A percentile compares a stretch with the other conserved stretches of the same genome.
Conservation (phyloP, 1,139 yeast genomes). For the Scheffersomyces stambukii region DNA sequence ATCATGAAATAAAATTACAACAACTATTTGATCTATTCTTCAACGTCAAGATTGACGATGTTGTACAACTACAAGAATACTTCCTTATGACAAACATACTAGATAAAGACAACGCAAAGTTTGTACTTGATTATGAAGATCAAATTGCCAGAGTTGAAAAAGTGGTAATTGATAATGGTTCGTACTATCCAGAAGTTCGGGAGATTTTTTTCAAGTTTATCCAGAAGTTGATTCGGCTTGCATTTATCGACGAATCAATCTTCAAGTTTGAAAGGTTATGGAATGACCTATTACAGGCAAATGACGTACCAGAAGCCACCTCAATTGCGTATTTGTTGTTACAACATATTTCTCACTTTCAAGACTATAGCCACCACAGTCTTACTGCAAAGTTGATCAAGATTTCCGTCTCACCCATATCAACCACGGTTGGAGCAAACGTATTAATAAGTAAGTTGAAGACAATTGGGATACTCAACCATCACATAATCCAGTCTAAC, state of each 20-base stretch:
- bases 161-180: conserved; percentile 30
- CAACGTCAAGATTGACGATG: conserved; percentile 24
- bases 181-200: conserved; percentile 34
- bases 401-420: too few relatives aligned
- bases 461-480: conserved; percentile 23
- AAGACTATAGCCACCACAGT: too few relatives aligned
- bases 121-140: too few relatives aligned
- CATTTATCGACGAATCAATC: too few relatives aligned
- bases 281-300: too few relatives aligned
- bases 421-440: too few relatives aligned
- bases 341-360: too few relatives aligned
- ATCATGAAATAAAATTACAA: conserved; percentile 8
- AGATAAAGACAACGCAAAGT: conserved; percentile 14
- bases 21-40: conserved; percentile 20
- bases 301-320: too few relatives aligned
- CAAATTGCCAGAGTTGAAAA: conserved; percentile 18
- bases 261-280: too few relatives aligned
- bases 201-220: conserved; percentile 25
- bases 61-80: conserved; percentile 36
- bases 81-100: conserved; percentile 34
- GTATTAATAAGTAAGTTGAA: too few relatives aligned
- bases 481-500: conserved; percentile 8
- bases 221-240: conserved; percentile 22
- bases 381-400: too few relatives aligned
- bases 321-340: too few relatives aligned